Base-by-base conservation (phyloP, 2,329 filamentous ascomycete species). In the Cucurbitaria berberidis region DNA sequence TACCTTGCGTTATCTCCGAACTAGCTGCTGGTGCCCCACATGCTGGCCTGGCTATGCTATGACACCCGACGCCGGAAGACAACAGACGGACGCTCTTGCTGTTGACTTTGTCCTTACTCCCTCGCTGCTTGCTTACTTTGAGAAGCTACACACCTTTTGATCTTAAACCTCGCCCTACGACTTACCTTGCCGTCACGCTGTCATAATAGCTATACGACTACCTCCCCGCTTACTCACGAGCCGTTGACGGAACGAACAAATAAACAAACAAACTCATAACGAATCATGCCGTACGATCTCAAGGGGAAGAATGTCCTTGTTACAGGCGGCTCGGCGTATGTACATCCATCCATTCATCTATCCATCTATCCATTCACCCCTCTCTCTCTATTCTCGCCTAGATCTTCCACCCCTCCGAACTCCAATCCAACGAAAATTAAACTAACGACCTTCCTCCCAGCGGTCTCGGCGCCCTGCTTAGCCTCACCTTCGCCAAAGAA, bases 401-500 rank as follows among this genome's bases (percentile, higher is more conserved):
- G n/a, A n/a, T n/a, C n/a, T n/a, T n/a, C n/a, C n/a, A n/a, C n/a
- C n/a, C n/a, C n/a, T n/a, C n/a, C n/a, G n/a, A n/a, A n/a, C n/a
- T n/a, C n/a, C n/a, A n/a, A n/a, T n/a, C n/a, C n/a, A n/a, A n/a
- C 13, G 5, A 48, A 11, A 18, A 29, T 10, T 29, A 38, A 41
- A 29, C 19, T 11, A 18, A 40, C 16, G 11, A n/a, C 30, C 43
- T 11, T 42, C 11, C 4, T 5, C 22, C 10, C 51, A 85, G 89
- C 60, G 90, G 90, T 2, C 82, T 93, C 27, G 90, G 90, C 30
- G 89, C 88, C 38, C 79, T 87, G 3, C 81, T 90, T 3, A 83
- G 82, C 34, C 82, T 83, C 49, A 84, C 86, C 27, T 90, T 93
- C 63, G 89, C 89, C 8, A 76, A 81, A 19, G 80, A 87, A 63